These are phyloP conservation scores for Gamsiella multidivaricata DNA, from an alignment of 192 early-diverging fungal genomes.

Conservation along the genomic window DNA sequence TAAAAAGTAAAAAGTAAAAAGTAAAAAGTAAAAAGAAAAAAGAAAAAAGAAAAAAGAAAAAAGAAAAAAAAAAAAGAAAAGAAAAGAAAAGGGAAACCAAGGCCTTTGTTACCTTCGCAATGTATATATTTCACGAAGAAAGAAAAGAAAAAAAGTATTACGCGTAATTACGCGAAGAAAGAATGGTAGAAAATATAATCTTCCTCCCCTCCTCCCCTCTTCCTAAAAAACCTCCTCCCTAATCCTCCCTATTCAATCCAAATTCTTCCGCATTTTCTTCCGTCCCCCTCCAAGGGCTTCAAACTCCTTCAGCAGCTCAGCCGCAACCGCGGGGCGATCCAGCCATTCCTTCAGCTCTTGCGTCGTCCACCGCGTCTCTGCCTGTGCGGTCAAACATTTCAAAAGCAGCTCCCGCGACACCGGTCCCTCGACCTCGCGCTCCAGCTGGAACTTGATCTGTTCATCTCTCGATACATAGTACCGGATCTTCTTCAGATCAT, in stretches of 20 bases:
- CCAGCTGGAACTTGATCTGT: slow-evolving; percentile 61
- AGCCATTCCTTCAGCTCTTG: slow-evolving; percentile 61
- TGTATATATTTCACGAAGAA: no score
- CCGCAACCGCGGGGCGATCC: slow-evolving; percentile 48
- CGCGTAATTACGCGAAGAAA: no score
- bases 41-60: no score
- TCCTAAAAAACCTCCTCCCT: neutral
- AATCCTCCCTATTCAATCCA: no score
- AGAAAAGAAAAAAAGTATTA: neutral
- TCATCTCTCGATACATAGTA: slow-evolving; percentile 60
- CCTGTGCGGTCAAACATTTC: slow-evolving; percentile 55
- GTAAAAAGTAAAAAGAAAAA: no score
- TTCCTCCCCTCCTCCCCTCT: neutral
- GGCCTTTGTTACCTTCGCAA: no score
- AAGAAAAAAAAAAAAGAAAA: no score
- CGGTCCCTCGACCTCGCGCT: slow-evolving; percentile 57
- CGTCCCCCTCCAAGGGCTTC: slow-evolving; percentile 49
- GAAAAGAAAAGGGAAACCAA: no score
- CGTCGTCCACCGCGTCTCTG: slow-evolving; percentile 58
- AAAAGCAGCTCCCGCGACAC: slow-evolving; percentile 58
- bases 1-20: no score
- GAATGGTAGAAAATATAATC: neutral
- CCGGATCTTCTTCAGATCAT: slow-evolving; percentile 64
- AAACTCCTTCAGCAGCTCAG: slow-evolving; percentile 63
- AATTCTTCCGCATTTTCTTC: slow-evolving; percentile 45